phyloP scores from a whole-genome alignment of 371 early-diverging fungal genomes.

The Parasitella parasitica region DNA sequence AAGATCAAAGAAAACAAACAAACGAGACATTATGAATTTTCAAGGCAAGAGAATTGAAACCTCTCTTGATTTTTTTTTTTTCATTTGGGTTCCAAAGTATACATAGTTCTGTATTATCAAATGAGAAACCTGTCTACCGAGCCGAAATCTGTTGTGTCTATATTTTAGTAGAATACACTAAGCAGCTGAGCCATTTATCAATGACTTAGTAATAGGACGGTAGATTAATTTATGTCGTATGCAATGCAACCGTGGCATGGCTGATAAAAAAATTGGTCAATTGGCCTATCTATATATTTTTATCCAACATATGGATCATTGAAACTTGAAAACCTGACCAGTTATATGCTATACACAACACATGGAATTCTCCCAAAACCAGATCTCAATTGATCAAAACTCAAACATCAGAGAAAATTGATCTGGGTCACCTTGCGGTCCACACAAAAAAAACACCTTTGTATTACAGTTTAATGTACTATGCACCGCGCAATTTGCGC shows the following conservation, averaged over 20 bases:
- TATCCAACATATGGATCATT: background rate
- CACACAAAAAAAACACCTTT: background rate
- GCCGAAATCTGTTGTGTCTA: background rate
- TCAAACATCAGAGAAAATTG: background rate
- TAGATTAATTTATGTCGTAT: background rate
- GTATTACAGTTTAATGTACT: background rate
- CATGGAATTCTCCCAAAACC: background rate
- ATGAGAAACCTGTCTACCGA: background rate
- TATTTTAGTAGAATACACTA: too few species aligned
- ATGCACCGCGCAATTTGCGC: background rate
- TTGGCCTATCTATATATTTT: background rate
- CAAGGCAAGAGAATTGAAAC: too few species aligned
- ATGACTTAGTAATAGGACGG: background rate
- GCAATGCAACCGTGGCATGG: background rate
- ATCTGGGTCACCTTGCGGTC: conserved; percentile 1
- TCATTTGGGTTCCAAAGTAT: too few species aligned
- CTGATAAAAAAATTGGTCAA: background rate
- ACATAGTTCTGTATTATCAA: too few species aligned
- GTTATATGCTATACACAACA: background rate
- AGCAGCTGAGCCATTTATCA: background rate
- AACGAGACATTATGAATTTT: background rate
- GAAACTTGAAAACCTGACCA: background rate
- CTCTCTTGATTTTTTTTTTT: background rate
- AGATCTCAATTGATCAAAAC: background rate
- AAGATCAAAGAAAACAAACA: background rate